Percentiles rank a stretch among this genome's conserved stretches.
phyloP scores from a whole-genome alignment of 2,329 filamentous ascomycete species.

The Davidsoniella virescens region DNA sequence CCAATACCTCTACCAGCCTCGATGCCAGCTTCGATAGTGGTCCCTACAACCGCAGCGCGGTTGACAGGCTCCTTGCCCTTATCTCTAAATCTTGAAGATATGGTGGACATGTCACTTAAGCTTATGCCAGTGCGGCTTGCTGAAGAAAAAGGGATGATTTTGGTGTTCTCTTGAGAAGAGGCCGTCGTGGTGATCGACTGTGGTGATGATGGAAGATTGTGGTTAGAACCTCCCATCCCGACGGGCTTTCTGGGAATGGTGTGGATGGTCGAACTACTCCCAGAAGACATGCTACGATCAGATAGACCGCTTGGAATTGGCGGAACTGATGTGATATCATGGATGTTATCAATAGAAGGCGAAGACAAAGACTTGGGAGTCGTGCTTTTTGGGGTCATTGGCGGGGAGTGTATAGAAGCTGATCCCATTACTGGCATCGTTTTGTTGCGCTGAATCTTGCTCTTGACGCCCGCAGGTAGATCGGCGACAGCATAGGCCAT shows the following conservation, averaged over 20 bases:
- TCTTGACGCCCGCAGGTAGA: constrained; percentile 30
- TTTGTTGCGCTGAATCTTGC: neutral
- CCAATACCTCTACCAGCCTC: constrained; percentile 45
- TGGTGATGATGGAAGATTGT: no score
- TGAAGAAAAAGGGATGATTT: no score
- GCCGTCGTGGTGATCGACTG: no score
- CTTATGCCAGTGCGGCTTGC: no score
- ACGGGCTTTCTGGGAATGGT: neutral
- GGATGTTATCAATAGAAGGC: no score
- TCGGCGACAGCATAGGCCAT: constrained; percentile 75
- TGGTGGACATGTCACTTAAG: no score
- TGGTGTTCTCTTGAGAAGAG: no score
- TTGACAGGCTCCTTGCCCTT: no score
- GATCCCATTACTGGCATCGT: neutral
- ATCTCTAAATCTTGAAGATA: no score
- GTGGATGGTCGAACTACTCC: neutral
- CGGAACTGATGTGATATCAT: neutral
- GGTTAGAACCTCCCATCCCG: neutral
- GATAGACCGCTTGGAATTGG: neutral
- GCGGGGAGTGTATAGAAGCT: neutral
- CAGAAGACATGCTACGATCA: neutral
- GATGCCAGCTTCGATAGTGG: constrained; percentile 17
- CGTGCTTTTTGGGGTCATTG: neutral
- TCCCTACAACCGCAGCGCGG: no score
- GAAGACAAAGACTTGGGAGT: neutral